phyloP scores from a whole-genome alignment of 495 filamentous ascomycete species.

The Penicillium odoratum region DNA sequence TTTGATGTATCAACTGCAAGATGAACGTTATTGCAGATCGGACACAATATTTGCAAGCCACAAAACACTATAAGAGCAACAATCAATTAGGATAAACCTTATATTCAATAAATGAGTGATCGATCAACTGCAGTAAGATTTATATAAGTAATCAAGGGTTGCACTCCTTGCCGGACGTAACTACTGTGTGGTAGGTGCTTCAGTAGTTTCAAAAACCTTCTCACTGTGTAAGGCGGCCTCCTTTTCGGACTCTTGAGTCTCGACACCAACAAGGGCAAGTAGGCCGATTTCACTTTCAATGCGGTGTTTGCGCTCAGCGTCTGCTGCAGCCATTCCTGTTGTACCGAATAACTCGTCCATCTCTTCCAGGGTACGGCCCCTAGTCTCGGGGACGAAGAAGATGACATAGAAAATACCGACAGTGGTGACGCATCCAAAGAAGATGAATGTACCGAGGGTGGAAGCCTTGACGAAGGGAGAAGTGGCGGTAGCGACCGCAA shows the following conservation, averaged over 20 bases:
- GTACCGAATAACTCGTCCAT: conserved; percentile 54
- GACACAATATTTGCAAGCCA: background rate
- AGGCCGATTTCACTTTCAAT: conserved; percentile 40
- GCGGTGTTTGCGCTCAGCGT: conserved; percentile 30
- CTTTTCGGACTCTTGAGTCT: conserved; percentile 15
- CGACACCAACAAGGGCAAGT: conserved; percentile 30
- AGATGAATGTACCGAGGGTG: conserved; percentile 45
- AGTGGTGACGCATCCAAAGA: conserved; percentile 49
- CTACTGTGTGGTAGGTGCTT: background rate
- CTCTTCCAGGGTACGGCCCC: conserved; percentile 57
- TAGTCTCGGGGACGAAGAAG: conserved; percentile 56
- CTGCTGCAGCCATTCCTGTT: conserved; percentile 34
- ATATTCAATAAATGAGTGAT: background rate
- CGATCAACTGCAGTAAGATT: background rate
- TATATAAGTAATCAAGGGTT: background rate
- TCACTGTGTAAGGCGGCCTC: conserved; percentile 11
- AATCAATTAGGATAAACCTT: background rate
- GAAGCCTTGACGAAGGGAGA: conserved; percentile 35
- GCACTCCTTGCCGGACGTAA: conserved; percentile 2
- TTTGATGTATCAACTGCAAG: conserved; percentile 5
- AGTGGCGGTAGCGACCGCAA: conserved; percentile 43
- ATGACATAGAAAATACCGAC: conserved; percentile 50
- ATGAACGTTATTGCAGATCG: background rate
- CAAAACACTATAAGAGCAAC: background rate
- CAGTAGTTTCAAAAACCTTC: conserved; percentile 6